These are phyloP conservation scores for Scedosporium minutisporum DNA, from an alignment of 2,329 filamentous ascomycete species.

Conservation along the genomic window DNA sequence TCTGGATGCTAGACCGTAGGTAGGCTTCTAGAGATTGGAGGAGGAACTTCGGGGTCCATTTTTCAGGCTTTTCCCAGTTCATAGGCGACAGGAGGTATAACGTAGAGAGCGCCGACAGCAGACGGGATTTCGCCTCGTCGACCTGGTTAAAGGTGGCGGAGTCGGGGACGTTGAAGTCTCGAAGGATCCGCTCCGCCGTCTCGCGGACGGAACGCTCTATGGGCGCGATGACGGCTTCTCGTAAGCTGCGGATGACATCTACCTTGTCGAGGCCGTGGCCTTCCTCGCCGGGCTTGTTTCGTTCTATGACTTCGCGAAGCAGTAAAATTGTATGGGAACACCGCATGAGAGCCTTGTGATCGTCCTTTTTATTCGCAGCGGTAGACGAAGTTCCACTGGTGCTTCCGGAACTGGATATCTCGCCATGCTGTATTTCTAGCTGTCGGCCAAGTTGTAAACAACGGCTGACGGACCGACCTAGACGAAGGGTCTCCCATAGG, in stretches of 20 bases:
- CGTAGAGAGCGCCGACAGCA: slow-evolving; percentile 63
- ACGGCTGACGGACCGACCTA: slow-evolving; percentile 67
- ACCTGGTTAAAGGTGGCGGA: slow-evolving; percentile 50
- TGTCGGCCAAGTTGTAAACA: slow-evolving; percentile 76
- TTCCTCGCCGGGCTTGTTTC: slow-evolving; percentile 60
- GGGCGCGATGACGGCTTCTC: slow-evolving; percentile 58
- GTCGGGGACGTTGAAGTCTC: slow-evolving; percentile 65
- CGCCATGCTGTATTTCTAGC: slow-evolving; percentile 74
- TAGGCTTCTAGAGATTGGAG: slow-evolving; percentile 72
- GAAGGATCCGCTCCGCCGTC: slow-evolving; percentile 66
- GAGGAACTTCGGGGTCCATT: slow-evolving; percentile 59
- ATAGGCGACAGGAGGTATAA: slow-evolving; percentile 75
- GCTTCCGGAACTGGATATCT: slow-evolving; percentile 37
- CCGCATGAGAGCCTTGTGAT: slow-evolving; percentile 70
- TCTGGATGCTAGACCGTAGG: slow-evolving; percentile 70
- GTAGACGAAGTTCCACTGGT: slow-evolving; percentile 18
- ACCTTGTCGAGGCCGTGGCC: slow-evolving; percentile 68
- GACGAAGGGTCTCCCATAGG: slow-evolving; percentile 67
- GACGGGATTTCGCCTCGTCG: slow-evolving; percentile 66
- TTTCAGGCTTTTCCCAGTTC: slow-evolving; percentile 39
- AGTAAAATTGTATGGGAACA: slow-evolving; percentile 72
- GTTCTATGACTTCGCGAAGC: slow-evolving; percentile 62
- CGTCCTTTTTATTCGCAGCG: slow-evolving; percentile 45
- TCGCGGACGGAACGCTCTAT: slow-evolving; percentile 65
- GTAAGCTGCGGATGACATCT: slow-evolving; percentile 60